Percentiles rank a stretch among this genome's conserved stretches.
Conservation (phyloP, 2,329 filamentous ascomycete genomes). For the Aspergillus novoparasiticus region DNA sequence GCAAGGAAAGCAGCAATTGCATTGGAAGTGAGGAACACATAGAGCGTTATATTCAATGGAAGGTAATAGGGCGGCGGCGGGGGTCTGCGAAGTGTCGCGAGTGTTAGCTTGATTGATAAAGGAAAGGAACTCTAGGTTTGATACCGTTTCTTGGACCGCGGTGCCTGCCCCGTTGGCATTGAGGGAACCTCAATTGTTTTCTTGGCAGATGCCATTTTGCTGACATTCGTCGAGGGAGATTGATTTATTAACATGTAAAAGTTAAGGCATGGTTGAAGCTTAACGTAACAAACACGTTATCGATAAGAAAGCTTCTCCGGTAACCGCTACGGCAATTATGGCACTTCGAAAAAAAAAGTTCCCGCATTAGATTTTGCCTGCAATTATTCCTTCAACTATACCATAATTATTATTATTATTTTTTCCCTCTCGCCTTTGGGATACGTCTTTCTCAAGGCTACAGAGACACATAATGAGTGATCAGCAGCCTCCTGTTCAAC, state of each 20-base stretch:
- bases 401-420: conserved; percentile 3
- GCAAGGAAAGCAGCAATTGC: conserved; percentile 76
- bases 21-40: conserved; percentile 74
- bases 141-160: conserved; percentile 33
- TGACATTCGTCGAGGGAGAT: neutral
- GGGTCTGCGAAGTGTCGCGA: conserved; percentile 24
- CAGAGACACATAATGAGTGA: conserved; percentile 29
- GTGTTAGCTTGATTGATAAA: neutral
- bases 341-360: conserved; percentile 32
- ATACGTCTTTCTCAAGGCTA: neutral
- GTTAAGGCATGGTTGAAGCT: neutral
- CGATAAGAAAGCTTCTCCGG: conserved; percentile 32
- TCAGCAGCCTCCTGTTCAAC: conserved; percentile 14
- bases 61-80: conserved; percentile 59
- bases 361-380: conserved; percentile 9
- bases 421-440: conserved; percentile 5
- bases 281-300: conserved; percentile 18
- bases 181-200: conserved; percentile 16
- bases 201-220: conserved; percentile 21
- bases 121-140: neutral
- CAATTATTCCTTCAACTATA: neutral
- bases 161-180: conserved; percentile 7
- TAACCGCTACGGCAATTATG: conserved; percentile 29
- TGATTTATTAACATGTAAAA: neutral
- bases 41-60: conserved; percentile 76